These are phyloP conservation scores for Pseudocercospora musae DNA, from an alignment of 2,329 filamentous ascomycete genomes.

Conservation along the genomic window DNA sequence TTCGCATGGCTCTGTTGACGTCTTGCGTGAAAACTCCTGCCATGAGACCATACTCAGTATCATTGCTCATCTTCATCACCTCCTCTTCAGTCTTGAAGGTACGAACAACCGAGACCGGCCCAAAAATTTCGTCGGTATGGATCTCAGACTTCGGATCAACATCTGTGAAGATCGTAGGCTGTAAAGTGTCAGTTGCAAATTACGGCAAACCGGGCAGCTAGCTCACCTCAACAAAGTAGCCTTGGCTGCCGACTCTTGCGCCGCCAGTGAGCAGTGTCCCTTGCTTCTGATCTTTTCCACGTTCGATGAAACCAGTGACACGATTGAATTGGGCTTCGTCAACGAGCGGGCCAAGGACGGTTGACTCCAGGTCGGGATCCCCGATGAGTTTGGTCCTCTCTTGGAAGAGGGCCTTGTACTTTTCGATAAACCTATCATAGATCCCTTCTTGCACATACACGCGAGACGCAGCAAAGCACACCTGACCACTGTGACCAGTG, in stretches of 20 bases:
- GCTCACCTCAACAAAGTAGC: constrained; percentile 21
- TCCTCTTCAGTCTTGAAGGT: constrained; percentile 55
- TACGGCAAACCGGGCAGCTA: too few relatives aligned
- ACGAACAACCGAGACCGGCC: constrained; percentile 70
- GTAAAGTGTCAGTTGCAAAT: background rate
- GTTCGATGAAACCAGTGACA: constrained; percentile 16
- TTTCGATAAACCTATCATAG: constrained; percentile 16
- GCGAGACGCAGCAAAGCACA: constrained; percentile 13
- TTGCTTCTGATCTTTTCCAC: constrained; percentile 11
- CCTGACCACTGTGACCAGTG: constrained; percentile 14
- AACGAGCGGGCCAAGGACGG: constrained; percentile 11
- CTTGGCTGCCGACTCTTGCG: constrained; percentile 9
- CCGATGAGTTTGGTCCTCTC: constrained; percentile 11
- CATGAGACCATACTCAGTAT: constrained; percentile 73
- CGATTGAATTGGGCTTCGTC: constrained; percentile 17
- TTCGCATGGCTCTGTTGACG: constrained; percentile 45
- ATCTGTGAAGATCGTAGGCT: constrained; percentile 14
- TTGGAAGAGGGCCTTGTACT: constrained; percentile 11
- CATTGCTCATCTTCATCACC: constrained; percentile 55
- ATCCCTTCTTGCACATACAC: constrained; percentile 16
- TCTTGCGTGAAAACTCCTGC: constrained; percentile 71
- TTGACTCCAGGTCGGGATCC: constrained; percentile 11
- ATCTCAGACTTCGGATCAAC: constrained; percentile 11
- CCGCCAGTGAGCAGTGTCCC: constrained; percentile 13
- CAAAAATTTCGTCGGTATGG: constrained; percentile 65